phyloP scores from a whole-genome alignment of 1,284 basidiomycete species.

The Tilletia walkeri region DNA sequence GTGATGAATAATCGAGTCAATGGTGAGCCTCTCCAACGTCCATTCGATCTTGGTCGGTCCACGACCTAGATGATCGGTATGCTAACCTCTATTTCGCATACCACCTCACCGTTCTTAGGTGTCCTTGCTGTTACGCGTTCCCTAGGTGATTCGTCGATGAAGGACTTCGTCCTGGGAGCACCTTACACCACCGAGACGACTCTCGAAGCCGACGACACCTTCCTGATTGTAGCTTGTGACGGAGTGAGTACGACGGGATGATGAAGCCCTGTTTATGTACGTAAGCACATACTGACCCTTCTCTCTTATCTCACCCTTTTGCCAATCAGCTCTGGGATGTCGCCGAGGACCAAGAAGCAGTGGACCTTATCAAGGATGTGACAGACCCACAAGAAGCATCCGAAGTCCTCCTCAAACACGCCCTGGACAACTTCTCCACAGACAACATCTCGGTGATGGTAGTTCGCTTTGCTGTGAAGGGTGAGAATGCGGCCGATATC shows the following conservation, averaged over 20 bases:
- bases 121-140: slow-evolving; percentile 95
- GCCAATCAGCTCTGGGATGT: slow-evolving; percentile 89
- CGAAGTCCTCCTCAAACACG: slow-evolving; percentile 75
- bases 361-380: slow-evolving; percentile 75
- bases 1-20: slow-evolving; percentile 98
- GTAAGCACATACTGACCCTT: not conserved
- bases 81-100: not conserved
- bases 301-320: not conserved
- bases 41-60: not conserved
- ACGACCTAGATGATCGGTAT: no score
- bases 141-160: slow-evolving; percentile 96
- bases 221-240: slow-evolving; percentile 94
- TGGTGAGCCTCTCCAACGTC: slow-evolving; percentile 55
- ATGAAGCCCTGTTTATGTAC: not conserved
- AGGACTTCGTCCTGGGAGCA: slow-evolving; percentile 96
- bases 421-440: slow-evolving; percentile 79
- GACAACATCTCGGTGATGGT: slow-evolving; percentile 67
- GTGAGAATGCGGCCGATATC: not conserved
- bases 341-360: slow-evolving; percentile 83
- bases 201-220: slow-evolving; percentile 84
- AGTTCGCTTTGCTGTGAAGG: slow-evolving; percentile 35
- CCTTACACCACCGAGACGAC: slow-evolving; percentile 98
- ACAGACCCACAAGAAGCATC: slow-evolving; percentile 81
- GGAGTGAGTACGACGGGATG: slow-evolving; percentile 67
- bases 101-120: slow-evolving; percentile 20